A percentile compares a stretch with the other conserved stretches of the same genome.
Evolutionary conservation across 75 land plant species (phyloP).

Genomic region (Picea sitchensis): DNA sequence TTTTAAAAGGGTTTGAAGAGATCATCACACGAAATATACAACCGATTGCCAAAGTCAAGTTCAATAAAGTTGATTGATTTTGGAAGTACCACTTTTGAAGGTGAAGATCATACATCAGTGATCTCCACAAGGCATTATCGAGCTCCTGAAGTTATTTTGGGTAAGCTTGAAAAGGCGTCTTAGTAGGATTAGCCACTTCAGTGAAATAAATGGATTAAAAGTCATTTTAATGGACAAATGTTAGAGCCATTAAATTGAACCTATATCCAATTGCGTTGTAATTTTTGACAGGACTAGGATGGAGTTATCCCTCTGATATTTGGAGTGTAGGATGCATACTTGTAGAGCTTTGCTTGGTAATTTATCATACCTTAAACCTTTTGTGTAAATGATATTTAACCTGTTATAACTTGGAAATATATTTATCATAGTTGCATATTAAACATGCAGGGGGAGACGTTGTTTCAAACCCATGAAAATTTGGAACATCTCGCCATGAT

Average conservation of each 20-base stretch:
- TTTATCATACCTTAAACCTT: neutral
- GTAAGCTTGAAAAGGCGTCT: constrained; percentile 23
- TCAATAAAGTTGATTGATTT: constrained; percentile 98
- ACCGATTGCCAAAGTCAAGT: constrained; percentile 77
- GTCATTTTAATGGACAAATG: too few species aligned
- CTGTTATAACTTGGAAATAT: neutral
- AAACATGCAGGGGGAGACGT: constrained; percentile 55
- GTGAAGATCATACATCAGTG: constrained; percentile 57
- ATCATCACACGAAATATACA: constrained; percentile 42
- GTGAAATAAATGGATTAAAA: neutral
- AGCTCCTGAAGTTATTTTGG: constrained; percentile 93
- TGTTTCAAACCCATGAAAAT: constrained; percentile 84
- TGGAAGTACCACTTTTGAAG: constrained; percentile 84
- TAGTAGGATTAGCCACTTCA: neutral
- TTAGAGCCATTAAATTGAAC: too few species aligned
- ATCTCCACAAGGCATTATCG: constrained; percentile 94
- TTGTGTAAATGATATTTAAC: neutral
- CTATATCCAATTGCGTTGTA: neutral
- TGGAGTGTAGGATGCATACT: constrained; percentile 93
- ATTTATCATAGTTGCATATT: neutral
- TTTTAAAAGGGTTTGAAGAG: constrained; percentile 22
- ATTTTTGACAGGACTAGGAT: constrained; percentile 51
- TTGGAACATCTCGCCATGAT: constrained; percentile 87
- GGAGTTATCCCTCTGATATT: constrained; percentile 86
- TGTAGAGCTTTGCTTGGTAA: constrained; percentile 77